Conservation (phyloP, 2,329 filamentous ascomycete genomes). For the Sphaceloma murrayae region DNA sequence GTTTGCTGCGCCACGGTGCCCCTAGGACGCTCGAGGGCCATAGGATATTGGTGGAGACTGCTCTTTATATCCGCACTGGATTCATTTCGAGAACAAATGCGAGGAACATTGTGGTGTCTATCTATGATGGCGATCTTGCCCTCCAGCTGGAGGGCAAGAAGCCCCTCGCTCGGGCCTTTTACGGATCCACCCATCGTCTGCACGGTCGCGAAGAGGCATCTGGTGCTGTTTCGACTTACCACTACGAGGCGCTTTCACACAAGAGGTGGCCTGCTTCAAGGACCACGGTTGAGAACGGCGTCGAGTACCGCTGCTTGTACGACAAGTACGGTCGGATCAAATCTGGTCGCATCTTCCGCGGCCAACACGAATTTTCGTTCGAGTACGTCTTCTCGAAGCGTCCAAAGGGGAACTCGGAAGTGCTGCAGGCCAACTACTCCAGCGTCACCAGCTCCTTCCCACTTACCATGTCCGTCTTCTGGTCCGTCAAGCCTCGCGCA, state of each 20-base stretch:
- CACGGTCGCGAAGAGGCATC: slow-evolving; percentile 12
- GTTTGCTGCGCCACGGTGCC: slow-evolving; percentile 10
- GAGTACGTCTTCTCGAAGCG: slow-evolving; percentile 19
- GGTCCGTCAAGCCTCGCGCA: slow-evolving; percentile 19
- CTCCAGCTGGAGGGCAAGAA: slow-evolving; percentile 1
- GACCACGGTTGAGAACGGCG: slow-evolving; percentile 14
- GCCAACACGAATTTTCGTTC: slow-evolving; percentile 16
- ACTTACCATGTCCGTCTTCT: slow-evolving; percentile 16
- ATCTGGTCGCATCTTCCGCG: slow-evolving; percentile 16
- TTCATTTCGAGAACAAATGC: slow-evolving; percentile 17
- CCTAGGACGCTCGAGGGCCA: slow-evolving; percentile 17
- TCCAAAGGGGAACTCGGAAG: slow-evolving; percentile 18
- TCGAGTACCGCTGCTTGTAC: slow-evolving; percentile 12
- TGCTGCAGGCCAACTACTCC: slow-evolving; percentile 17
- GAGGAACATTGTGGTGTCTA: slow-evolving; percentile 14
- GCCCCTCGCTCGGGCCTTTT: slow-evolving; percentile 14
- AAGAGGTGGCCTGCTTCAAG: slow-evolving; percentile 18
- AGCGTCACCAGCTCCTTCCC: slow-evolving; percentile 6
- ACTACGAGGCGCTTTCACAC: slow-evolving; percentile 16
- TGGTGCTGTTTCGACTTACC: slow-evolving; percentile 15
- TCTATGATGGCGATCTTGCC: slow-evolving; percentile 17
- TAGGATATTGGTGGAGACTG: slow-evolving; percentile 17
- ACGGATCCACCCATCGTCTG: slow-evolving; percentile 17
- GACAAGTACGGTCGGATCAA: slow-evolving; percentile 19
- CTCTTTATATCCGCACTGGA: slow-evolving; percentile 16